A percentile compares a stretch with the other conserved stretches of the same genome.
phyloP scores from a whole-genome alignment of 345 rosid species.

The Linum tenue region DNA sequence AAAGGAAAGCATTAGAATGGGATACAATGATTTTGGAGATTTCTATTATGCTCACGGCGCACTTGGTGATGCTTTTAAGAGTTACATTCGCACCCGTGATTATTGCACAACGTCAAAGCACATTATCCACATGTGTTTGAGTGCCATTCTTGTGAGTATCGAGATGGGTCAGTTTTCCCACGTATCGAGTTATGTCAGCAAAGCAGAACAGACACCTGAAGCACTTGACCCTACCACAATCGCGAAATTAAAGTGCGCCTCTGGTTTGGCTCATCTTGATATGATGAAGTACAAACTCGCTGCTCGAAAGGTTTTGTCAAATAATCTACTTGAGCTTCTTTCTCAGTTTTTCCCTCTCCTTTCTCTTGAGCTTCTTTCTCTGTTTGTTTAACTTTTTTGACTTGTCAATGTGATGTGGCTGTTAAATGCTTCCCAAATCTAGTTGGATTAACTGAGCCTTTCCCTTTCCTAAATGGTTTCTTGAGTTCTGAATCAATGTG shows the following conservation, averaged over 20 bases:
- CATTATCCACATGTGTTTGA: conserved; percentile 87
- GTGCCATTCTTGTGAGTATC: conserved; percentile 86
- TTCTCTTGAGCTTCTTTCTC: background rate
- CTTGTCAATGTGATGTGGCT: background rate
- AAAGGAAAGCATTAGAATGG: conserved; percentile 97
- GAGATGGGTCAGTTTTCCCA: conserved; percentile 97
- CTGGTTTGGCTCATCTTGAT: conserved; percentile 90
- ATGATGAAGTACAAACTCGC: conserved; percentile 88
- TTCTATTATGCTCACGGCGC: conserved; percentile 81
- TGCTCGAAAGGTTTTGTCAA: conserved; percentile 75
- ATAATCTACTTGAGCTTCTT: background rate
- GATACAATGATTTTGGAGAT: conserved; percentile 95
- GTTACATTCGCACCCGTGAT: conserved; percentile 82
- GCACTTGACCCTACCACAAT: conserved; percentile 50
- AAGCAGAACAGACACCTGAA: conserved; percentile 86
- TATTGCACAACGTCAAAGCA: conserved; percentile 96
- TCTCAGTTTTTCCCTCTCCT: background rate
- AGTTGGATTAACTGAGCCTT: background rate
- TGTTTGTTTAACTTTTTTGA: background rate
- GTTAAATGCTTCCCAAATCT: too few species aligned
- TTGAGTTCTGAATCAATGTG: background rate
- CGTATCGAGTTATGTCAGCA: conserved; percentile 82
- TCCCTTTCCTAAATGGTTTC: background rate
- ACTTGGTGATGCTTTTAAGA: conserved; percentile 86
- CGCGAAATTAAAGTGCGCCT: conserved; percentile 79